Conservation (phyloP, 176 grass and related monocot species). For the Dendrocalamus sinicus region DNA sequence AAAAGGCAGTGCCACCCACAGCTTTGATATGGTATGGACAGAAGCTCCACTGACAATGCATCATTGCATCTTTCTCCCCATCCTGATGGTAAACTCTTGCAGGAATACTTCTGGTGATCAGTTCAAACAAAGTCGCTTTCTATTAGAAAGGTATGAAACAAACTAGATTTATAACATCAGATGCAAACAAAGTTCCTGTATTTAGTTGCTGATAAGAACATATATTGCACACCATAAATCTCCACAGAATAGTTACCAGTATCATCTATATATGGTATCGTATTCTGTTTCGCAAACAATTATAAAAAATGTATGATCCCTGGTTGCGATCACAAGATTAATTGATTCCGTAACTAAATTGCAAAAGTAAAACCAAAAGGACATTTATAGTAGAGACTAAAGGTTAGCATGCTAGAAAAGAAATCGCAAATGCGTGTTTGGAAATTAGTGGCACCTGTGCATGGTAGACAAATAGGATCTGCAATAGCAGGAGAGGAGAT, state of each 20-base stretch:
- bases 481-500: not conserved
- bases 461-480: not conserved
- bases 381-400: not conserved
- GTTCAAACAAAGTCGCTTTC: not conserved
- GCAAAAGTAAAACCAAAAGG: not conserved
- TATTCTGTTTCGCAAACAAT: not conserved
- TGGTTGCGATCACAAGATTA: not conserved
- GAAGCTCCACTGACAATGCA: not conserved
- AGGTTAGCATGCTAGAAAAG: not conserved
- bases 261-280: not conserved
- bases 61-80: not conserved
- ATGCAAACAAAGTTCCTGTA: not conserved
- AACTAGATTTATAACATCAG: not conserved
- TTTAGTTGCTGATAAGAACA: not conserved
- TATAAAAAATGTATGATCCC: not conserved
- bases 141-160: not conserved
- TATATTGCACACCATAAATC: not conserved
- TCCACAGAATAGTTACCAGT: not conserved
- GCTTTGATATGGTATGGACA: not conserved
- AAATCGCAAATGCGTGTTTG: not conserved
- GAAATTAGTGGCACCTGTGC: not conserved
- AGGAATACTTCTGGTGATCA: not conserved
- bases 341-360: not conserved
- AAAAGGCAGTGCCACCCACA: not conserved
- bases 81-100: not conserved